phyloP scores from a whole-genome alignment of 257 asterid genomes.

The Jacaranda mimosifolia region DNA sequence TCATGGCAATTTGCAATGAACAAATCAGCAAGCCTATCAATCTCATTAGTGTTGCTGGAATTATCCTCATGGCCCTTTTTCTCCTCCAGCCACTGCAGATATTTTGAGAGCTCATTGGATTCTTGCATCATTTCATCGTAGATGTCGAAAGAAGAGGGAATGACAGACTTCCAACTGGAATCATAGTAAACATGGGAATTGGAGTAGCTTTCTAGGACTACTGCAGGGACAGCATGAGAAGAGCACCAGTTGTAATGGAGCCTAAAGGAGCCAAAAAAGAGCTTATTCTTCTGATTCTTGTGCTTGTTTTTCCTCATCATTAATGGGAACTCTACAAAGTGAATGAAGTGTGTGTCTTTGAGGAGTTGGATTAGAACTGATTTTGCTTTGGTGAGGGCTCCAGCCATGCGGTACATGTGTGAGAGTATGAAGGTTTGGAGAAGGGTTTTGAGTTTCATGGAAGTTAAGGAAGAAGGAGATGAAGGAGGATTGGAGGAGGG shows the following conservation, averaged over 20 bases:
- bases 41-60: constrained; percentile 47
- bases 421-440: constrained; percentile 72
- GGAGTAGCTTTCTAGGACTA: not conserved
- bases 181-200: constrained; percentile 43
- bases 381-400: constrained; percentile 57
- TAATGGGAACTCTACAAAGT: constrained; percentile 40
- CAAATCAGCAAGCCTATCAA: constrained; percentile 83
- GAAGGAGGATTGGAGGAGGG: constrained; percentile 21
- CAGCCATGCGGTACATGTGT: constrained; percentile 57
- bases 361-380: constrained; percentile 55
- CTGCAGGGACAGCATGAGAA: constrained; percentile 53
- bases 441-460: constrained; percentile 59
- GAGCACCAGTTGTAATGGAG: constrained; percentile 85
- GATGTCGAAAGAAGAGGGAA: constrained; percentile 26
- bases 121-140: constrained; percentile 28
- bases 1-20: constrained; percentile 84
- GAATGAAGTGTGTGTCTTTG: constrained; percentile 50
- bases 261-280: constrained; percentile 75
- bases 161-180: constrained; percentile 49
- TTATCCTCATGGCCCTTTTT: constrained; percentile 50
- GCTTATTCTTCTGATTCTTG: constrained; percentile 51
- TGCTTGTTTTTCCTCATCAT: constrained; percentile 41
- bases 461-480: constrained; percentile 51
- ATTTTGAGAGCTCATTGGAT: constrained; percentile 55
- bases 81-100: constrained; percentile 88